phyloP scores from a whole-genome alignment of 208 protist species.

The Leishmania turanica region DNA sequence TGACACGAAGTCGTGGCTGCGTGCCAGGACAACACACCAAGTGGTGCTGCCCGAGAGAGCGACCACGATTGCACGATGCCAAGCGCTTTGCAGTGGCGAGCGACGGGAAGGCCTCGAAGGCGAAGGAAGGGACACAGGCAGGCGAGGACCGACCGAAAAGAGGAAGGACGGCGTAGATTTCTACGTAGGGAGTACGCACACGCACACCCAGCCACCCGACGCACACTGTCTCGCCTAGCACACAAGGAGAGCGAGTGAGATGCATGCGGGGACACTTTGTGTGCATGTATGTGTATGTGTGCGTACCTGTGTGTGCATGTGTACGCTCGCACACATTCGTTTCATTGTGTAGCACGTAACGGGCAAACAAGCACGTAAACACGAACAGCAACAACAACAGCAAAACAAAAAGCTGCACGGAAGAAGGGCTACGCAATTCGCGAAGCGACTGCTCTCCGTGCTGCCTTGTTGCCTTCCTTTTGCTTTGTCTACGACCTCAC shows the following conservation, averaged over 20 bases:
- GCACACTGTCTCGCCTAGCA: background rate
- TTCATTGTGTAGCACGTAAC: conserved; percentile 9
- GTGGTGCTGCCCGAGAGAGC: background rate
- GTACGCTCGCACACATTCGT: background rate
- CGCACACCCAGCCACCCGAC: background rate
- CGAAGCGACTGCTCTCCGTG: background rate
- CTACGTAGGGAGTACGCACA: background rate
- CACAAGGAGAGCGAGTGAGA: background rate
- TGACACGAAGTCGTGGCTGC: background rate
- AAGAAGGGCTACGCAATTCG: background rate
- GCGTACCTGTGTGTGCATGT: conserved; percentile 5
- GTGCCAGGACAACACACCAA: background rate
- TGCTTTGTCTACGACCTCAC: background rate
- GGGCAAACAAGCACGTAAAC: background rate
- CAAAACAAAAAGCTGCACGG: background rate
- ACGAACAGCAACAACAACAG: background rate
- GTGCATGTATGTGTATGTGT: background rate
- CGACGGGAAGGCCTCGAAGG: background rate
- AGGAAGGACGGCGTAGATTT: background rate
- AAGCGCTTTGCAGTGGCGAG: background rate
- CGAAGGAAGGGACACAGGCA: background rate
- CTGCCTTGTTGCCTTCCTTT: background rate
- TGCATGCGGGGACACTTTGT: background rate
- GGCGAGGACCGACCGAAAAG: background rate
- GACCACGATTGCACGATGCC: background rate